A percentile compares a stretch with the other conserved stretches of the same genome.
phyloP scores from a whole-genome alignment of 2,329 filamentous ascomycete species.

The Beauveria bassiana region DNA sequence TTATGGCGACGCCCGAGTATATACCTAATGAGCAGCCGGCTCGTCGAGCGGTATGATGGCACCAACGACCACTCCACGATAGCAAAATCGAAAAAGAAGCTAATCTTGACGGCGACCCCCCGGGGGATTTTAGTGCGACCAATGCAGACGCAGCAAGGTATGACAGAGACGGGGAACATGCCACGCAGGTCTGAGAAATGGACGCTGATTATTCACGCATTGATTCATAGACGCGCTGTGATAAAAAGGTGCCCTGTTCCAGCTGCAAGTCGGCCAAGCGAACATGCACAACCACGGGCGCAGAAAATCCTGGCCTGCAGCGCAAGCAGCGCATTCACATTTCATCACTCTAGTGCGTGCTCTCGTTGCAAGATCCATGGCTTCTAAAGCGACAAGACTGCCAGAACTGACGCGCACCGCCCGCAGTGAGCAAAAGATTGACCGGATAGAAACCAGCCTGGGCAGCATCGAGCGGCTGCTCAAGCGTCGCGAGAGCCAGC shows the following conservation, averaged over 20 bases:
- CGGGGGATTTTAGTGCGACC: conserved; percentile 22
- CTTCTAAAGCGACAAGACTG: neutral
- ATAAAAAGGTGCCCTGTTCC: conserved; percentile 50
- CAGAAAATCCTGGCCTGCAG: conserved; percentile 47
- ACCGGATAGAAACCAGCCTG: conserved; percentile 37
- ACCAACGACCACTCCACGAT: neutral
- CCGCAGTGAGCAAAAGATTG: conserved; percentile 45
- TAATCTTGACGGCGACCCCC: neutral
- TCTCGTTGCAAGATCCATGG: neutral
- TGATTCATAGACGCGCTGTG: conserved; percentile 32
- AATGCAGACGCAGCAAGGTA: conserved; percentile 23
- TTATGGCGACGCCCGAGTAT: conserved; percentile 2
- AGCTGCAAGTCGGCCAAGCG: conserved; percentile 48
- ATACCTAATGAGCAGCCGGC: conserved; percentile 4
- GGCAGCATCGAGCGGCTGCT: conserved; percentile 37
- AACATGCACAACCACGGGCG: conserved; percentile 47
- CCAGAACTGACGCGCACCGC: neutral
- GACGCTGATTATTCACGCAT: neutral
- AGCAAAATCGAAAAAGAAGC: neutral
- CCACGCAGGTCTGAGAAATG: neutral
- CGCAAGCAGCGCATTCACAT: conserved; percentile 49
- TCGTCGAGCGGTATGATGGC: conserved; percentile 8
- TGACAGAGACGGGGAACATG: neutral
- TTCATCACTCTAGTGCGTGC: conserved; percentile 50
- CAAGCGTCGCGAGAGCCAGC: conserved; percentile 24